A percentile compares a stretch with the other conserved stretches of the same genome.
Evolutionary conservation across 768 basidiomycete genomes (phyloP).

Genomic region (Podaxis sp.): DNA sequence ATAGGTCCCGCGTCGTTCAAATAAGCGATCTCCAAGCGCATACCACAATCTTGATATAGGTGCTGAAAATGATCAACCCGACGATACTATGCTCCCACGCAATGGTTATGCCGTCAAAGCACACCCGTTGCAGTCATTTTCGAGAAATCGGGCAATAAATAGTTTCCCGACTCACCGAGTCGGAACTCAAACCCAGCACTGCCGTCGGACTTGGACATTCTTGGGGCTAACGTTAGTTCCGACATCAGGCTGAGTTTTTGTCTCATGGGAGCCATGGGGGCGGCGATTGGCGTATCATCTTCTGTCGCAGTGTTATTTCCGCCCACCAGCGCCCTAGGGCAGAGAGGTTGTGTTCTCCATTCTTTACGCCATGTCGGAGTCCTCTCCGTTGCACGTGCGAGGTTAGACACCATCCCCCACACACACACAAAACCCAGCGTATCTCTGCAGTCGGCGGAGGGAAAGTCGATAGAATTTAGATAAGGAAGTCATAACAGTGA

Average conservation of each 20-base stretch:
- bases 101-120: not conserved
- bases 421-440: not conserved
- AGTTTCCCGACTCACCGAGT: slow-evolving; percentile 8
- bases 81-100: not conserved
- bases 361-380: not conserved
- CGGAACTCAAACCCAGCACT: not conserved
- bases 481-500: too few relatives aligned
- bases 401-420: not conserved
- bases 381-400: not conserved
- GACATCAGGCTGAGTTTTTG: not conserved
- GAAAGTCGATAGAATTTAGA: not conserved
- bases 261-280: not conserved
- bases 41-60: too few relatives aligned
- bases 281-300: not conserved
- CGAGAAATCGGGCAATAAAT: not conserved
- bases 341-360: slow-evolving; percentile 4
- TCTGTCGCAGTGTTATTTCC: not conserved
- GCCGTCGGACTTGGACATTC: not conserved
- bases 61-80: not conserved
- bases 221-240: slow-evolving; percentile 1
- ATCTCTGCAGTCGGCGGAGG: slow-evolving; percentile 4
- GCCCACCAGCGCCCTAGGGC: not conserved
- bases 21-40: too few relatives aligned
- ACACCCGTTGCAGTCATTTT: not conserved
- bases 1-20: too few relatives aligned